Base-by-base conservation (phyloP, 768 basidiomycete genomes). In the Boletus reticuloceps region DNA sequence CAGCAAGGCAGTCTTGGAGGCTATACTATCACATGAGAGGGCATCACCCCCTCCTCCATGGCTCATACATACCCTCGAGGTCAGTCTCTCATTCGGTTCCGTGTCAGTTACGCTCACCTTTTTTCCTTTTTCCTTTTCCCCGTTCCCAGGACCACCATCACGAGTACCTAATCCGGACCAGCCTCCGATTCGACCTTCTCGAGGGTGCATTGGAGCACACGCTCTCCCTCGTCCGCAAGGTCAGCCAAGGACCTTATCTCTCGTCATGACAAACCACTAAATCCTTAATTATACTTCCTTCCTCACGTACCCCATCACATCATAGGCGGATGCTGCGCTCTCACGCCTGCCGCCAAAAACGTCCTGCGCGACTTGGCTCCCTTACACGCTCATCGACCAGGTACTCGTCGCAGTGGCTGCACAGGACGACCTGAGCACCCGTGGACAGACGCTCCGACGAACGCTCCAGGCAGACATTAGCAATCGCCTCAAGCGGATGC, bases 331-430 rank as follows among this genome's bases (percentile, higher is more conserved):
- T 58, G 67, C 74, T 50, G 75, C 75, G 41, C 70, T 87, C 44
- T 73, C 79, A 41, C 82, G 78, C 61, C 76, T 79, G 47, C 72
- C 78, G 22, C 77, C 78, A 29, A 82, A 77, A 64, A 76, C 77
- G 38, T 80, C 89, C 4, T 81, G 78, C 34, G 67, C 79, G 50
- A 88, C 88, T 5, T 93, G 90, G 87, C 74, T 93, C 38, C 92
- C 92, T 14, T 94, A 94, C 65, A 82, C 84, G 47, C 78, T 94
- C 51, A 81, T 94, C 58, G 92, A 94, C 70, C 87, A 91, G 70
- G 86, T 94, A 36, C 77, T 94, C 29, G 77, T 78, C 22, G 84
- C 85, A 14, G 82, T 86, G 11, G 78, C 80, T 55, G 72, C 78
- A 9, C 79, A 82, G 62, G 75, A 77, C 36, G 76, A 77, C 37